Evolutionary conservation across 192 early-diverging fungal species (phyloP), one percentile per base, ranked within the genome.

Genomic region (Podila horticola): DNA sequence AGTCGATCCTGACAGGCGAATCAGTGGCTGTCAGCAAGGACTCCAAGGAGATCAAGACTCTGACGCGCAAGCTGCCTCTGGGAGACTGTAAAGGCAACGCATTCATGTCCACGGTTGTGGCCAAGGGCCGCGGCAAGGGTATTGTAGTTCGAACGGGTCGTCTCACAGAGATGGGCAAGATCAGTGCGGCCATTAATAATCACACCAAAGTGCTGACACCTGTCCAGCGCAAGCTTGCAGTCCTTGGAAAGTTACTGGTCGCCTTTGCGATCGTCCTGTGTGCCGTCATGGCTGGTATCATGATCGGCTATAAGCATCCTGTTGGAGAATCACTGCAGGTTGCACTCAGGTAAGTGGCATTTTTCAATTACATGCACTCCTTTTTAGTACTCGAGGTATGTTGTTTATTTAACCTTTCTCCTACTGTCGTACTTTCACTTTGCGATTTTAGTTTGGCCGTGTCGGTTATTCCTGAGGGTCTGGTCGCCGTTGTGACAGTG

Each of bases 401-500:
- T 0, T 36, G 10, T 10, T 36, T 77, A 66, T 10, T 36, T 77
- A 66, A 30, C 58, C 34, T 4, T 6, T 36, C 34, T 36, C 8
- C 10, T 36, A 10, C 11, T 36, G 34, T 15, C 12, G 45, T 3
- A 34, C n/a, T 22, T 34, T 20, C 31, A 29, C 2, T 45, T 45
- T 38, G 5, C 13, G 57, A 29, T 70, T 26, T 48, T 83, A 93
- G 92, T 75, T 84, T 99, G 82, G 97, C 95, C 19, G 96, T 99
- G 26, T 96, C 96, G 20, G 97, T 98, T 51, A 97, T 99, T 83
- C 97, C 97, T 38, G 97, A 99, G 87, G 97, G 97, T 83, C 85
- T 99, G 63, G 96, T 99, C 13, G 97, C 96, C 36, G 97, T 99
- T n/a, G 93, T 94, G 19, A 98, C 97, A 2, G 93, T 99, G 10